Percentiles rank a stretch among this genome's conserved stretches.
phyloP scores from a whole-genome alignment of 257 asterid genomes.

The Ilex asprella region DNA sequence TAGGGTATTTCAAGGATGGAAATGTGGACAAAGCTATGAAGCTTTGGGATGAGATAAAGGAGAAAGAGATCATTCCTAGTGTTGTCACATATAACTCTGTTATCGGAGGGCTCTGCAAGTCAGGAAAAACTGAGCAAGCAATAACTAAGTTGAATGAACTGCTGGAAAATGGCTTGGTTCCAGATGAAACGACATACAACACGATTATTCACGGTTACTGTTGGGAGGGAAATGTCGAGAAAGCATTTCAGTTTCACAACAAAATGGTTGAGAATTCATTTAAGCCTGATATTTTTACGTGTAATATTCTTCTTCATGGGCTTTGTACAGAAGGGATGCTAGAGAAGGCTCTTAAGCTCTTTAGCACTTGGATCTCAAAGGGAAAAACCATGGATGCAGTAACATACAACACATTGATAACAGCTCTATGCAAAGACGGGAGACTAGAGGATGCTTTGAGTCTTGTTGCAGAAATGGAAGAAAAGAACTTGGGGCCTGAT shows the following conservation, averaged over 20 bases:
- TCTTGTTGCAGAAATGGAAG: conserved; percentile 66
- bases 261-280: conserved; percentile 68
- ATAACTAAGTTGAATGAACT: conserved; percentile 56
- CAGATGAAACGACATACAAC: conserved; percentile 73
- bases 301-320: conserved; percentile 76
- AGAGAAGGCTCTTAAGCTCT: conserved; percentile 68
- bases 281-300: conserved; percentile 58
- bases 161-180: conserved; percentile 61
- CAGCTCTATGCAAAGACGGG: conserved; percentile 66
- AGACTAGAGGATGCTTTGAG: conserved; percentile 53
- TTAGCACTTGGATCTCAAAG: conserved; percentile 47
- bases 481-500: conserved; percentile 68
- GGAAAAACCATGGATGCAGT: conserved; percentile 62
- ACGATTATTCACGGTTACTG: conserved; percentile 79
- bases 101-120: conserved; percentile 73
- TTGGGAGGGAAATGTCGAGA: conserved; percentile 63
- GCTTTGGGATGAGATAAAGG: conserved; percentile 83
- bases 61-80: conserved; percentile 47
- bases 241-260: conserved; percentile 74
- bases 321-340: conserved; percentile 71
- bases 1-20: conserved; percentile 62
- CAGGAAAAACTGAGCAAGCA: conserved; percentile 55
- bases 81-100: conserved; percentile 62
- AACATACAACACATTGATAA: conserved; percentile 67
- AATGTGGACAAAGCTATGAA: conserved; percentile 45